Evolutionary conservation across 176 grass and related monocot genomes (phyloP).

Genomic region (Cenchrus purpureus): DNA sequence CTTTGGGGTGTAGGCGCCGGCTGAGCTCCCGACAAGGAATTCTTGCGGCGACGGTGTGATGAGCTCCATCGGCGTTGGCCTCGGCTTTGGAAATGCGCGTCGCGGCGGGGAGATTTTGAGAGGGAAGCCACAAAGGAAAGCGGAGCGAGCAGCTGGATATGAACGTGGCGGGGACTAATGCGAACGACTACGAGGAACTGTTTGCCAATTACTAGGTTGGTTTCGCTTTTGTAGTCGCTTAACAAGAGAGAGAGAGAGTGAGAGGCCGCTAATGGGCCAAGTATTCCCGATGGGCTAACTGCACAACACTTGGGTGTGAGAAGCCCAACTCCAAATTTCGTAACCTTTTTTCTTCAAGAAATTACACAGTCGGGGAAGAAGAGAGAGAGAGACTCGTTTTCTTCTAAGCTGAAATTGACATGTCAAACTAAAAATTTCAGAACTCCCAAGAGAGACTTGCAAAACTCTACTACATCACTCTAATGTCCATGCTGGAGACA

Average conservation of each 20-base stretch:
- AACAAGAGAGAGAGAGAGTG: neutral
- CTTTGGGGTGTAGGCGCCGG: neutral
- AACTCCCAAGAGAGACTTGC: neutral
- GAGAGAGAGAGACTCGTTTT: too few relatives aligned
- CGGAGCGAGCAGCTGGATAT: slow-evolving; percentile 4
- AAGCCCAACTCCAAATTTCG: neutral
- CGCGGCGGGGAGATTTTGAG: slow-evolving; percentile 28
- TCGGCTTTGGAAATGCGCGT: neutral
- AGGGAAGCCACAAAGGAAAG: neutral
- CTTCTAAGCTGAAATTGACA: too few relatives aligned
- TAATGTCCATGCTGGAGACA: slow-evolving; percentile 30
- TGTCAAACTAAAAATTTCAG: neutral
- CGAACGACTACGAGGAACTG: neutral
- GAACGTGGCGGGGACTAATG: slow-evolving; percentile 42
- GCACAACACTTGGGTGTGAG: too few relatives aligned
- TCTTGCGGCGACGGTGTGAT: slow-evolving; percentile 21
- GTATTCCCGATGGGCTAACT: neutral
- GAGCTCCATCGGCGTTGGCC: slow-evolving; percentile 39
- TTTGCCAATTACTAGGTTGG: neutral
- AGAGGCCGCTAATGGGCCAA: neutral
- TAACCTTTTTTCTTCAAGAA: neutral
- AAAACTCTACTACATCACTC: slow-evolving; percentile 10
- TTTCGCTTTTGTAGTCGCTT: neutral
- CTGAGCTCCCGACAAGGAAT: slow-evolving; percentile 10
- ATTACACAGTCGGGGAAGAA: neutral